Base-by-base conservation (phyloP, 805 yeast genomes). In the Schwanniomyces polymorphus region DNA sequence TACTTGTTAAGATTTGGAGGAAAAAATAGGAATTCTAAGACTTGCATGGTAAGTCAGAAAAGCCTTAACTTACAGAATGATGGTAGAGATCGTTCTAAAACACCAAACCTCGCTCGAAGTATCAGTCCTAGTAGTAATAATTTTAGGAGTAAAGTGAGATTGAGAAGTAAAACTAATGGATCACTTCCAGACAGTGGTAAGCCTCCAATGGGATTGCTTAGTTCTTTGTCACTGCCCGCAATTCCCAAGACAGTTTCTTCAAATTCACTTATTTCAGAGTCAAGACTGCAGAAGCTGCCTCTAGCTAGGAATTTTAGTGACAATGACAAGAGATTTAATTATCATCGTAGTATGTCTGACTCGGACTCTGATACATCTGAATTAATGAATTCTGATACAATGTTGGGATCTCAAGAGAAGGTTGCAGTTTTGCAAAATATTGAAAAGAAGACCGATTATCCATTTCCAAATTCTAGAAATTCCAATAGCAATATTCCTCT, bases 401-500 rank as follows among this genome's bases (percentile, higher is more conserved):
- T 27, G 12, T 21, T 14, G 17, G 35, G 8, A 8, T 31, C 21
- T 14, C 12, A 29, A 7, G 34, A 12, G 14, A 29, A 29, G 12
- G 12, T 16, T 7, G 35, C 18, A 14, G 14, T 14, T 14, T 31
- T 31, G 35, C 21, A 31, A 16, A 31, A 31, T 14, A 12, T 31
- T 16, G 34, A 12, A 29, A 29, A 29, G 34, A 16, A 31, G 17
- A 9, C 35, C 9, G 35, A 31, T 14, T 31, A 14, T 7, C 35
- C 35, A 8, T 37, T 37, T 37, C n/a, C 39, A 37, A 7, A 16
- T 12, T 11, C 27, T 18, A 37, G 21, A 7, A 16, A 18, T 11
- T 18, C 10, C 27, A 37, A 7, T 37, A 27, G 16, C 9, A n/a
- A 14, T 27, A 14, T 27, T 17, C 40, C 45, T 12, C 41, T 58